Conservation (phyloP, 257 asterid genomes). For the Paraleonurus japonicus region DNA sequence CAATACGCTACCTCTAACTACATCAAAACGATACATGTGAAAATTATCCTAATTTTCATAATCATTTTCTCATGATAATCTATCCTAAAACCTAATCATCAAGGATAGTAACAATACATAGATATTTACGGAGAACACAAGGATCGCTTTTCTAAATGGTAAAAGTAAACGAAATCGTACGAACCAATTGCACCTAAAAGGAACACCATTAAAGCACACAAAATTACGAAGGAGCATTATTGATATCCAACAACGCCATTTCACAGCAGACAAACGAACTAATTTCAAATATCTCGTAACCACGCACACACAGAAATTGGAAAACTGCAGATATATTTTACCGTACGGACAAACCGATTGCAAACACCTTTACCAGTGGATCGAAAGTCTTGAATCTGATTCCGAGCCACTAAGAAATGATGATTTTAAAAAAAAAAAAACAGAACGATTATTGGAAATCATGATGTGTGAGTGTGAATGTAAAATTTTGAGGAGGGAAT, state of each 20-base stretch:
- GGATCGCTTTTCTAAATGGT: background rate
- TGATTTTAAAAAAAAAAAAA: background rate
- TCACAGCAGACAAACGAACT: background rate
- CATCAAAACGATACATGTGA: background rate
- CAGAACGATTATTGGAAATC: background rate
- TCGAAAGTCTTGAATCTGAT: conserved; percentile 43
- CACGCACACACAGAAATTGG: background rate
- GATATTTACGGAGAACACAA: background rate
- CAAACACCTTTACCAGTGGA: conserved; percentile 64
- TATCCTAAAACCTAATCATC: background rate
- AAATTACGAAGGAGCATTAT: background rate
- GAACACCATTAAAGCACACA: background rate
- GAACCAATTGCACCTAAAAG: background rate
- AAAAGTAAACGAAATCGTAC: background rate
- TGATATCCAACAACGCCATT: background rate
- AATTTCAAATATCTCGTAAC: background rate
- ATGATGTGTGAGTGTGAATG: background rate
- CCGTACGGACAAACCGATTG: conserved; percentile 83
- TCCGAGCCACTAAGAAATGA: conserved; percentile 22
- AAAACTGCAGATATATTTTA: conserved; percentile 15
- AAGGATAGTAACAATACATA: background rate
- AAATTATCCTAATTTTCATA: background rate
- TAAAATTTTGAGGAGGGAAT: background rate
- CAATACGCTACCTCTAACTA: conserved; percentile 2
- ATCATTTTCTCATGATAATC: background rate